Percentiles rank a stretch among this genome's conserved stretches.
phyloP scores from a whole-genome alignment of 768 basidiomycete species.

The Suillus subalutaceus region DNA sequence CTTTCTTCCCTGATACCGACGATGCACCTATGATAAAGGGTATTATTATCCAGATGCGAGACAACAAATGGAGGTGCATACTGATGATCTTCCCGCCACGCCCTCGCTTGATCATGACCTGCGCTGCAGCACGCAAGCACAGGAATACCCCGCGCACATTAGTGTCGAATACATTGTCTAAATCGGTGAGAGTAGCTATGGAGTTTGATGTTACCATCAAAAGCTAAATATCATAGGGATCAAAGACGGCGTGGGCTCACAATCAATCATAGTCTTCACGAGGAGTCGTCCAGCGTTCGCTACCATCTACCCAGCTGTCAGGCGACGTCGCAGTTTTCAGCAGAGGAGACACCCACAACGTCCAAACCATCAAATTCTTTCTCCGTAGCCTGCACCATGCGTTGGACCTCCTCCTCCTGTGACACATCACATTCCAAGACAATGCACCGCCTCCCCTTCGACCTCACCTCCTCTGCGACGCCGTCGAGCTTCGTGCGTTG shows the following conservation, averaged over 20 bases:
- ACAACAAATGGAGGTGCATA: not conserved
- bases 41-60: not conserved
- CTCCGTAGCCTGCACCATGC: slow-evolving; percentile 30
- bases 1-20: slow-evolving; percentile 40
- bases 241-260: not conserved
- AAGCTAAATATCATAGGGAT: not conserved
- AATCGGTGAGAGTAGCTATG: slow-evolving; percentile 25
- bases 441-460: slow-evolving; percentile 22
- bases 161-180: slow-evolving; percentile 32
- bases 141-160: slow-evolving; percentile 41
- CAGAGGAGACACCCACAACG: slow-evolving; percentile 25
- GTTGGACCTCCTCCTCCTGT: slow-evolving; percentile 29
- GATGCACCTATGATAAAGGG: slow-evolving; percentile 25
- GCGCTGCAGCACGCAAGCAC: slow-evolving; percentile 44
- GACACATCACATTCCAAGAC: slow-evolving; percentile 33
- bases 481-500: slow-evolving; percentile 20
- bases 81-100: slow-evolving; percentile 46
- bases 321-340: not conserved
- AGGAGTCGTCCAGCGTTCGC: slow-evolving; percentile 9
- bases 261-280: slow-evolving; percentile 1
- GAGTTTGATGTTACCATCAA: not conserved
- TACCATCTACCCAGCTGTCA: slow-evolving; percentile 5
- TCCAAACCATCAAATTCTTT: slow-evolving; percentile 31
- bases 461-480: slow-evolving; percentile 28
- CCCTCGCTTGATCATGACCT: slow-evolving; percentile 48